phyloP scores from a whole-genome alignment of 2,329 filamentous ascomycete species.

The Penicillium sp. region DNA sequence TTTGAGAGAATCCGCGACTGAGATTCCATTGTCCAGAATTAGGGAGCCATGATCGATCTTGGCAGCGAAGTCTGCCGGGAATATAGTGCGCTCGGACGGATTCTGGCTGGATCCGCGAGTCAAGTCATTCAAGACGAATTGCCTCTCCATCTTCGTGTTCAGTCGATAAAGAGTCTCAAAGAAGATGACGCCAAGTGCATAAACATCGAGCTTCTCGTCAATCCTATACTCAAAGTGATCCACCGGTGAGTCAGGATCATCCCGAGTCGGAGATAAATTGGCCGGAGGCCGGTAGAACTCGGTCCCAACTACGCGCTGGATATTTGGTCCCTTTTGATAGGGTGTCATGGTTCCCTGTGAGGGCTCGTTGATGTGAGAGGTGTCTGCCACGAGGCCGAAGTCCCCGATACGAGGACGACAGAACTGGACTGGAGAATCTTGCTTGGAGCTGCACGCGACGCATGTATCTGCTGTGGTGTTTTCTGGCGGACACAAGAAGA shows the following conservation, averaged over 20 bases:
- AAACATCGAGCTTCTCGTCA: constrained; percentile 58
- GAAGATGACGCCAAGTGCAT: constrained; percentile 58
- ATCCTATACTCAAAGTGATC: constrained; percentile 27
- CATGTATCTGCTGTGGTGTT: constrained; percentile 49
- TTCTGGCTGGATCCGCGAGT: constrained; percentile 27
- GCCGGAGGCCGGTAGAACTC: constrained; percentile 58
- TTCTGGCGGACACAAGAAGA: constrained; percentile 56
- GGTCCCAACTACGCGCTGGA: constrained; percentile 54
- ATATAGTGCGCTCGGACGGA: constrained; percentile 16
- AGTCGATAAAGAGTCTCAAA: constrained; percentile 60
- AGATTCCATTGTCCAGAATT: constrained; percentile 23
- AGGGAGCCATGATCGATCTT: constrained; percentile 37
- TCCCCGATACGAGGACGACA: constrained; percentile 63
- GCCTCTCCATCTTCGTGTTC: constrained; percentile 49
- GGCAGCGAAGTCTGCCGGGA: constrained; percentile 39
- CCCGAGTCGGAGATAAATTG: constrained; percentile 9
- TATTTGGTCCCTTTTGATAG: constrained; percentile 20
- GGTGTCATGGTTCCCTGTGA: constrained; percentile 21
- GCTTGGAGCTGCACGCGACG: constrained; percentile 40
- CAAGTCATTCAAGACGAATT: constrained; percentile 42
- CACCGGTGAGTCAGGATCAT: not conserved
- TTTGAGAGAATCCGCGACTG: constrained; percentile 34
- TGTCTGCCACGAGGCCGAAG: constrained; percentile 61
- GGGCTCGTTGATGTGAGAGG: constrained; percentile 41
- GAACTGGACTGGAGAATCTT: constrained; percentile 36